Evolutionary conservation across 2,329 filamentous ascomycete species (phyloP), one percentile per base, ranked within the genome.

Genomic region (Aspergillus fischeri): DNA sequence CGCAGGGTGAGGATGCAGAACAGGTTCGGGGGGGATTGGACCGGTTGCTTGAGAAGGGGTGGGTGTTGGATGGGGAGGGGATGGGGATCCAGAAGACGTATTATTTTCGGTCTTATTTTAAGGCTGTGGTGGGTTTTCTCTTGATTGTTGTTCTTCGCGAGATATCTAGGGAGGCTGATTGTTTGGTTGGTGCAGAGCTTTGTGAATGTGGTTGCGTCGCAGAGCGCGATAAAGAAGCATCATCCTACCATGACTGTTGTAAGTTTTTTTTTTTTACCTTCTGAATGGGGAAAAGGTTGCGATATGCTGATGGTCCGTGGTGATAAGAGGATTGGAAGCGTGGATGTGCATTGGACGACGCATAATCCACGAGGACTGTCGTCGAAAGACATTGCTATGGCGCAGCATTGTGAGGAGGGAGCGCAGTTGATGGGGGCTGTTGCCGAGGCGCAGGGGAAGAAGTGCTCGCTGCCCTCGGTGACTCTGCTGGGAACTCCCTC

Each of bases 271-370:
- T 47, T 29, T 24, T 24, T 3, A 24, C 42, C 20, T 27, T 45
- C 45, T 44, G 5, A n/a, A n/a, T 41, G 21, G n/a, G 17, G 32
- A 32, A 45, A 49, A 41, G 32, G 14, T 38, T 38, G 32, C 32
- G 32, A 38, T 17, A 24, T 17, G 50, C 25, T 54, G 27, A 25
- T 7, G 14, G 32, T 38, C 3, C 45, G 14, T 27, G n/a, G 20
- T 3, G 25, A 17, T 53, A 74, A 74, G 71, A 65, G 70, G 49
- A 65, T 73, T 58, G 72, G 72, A 6, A 73, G 71, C 1, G 72
- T 75, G 41, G 68, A 73, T 58, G 63, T 75, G 53, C 68, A 74
- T 64, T 76, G 74, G 74, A 75, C 73, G 17, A 76, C 74, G 45
- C 73, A 76, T 64, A 60, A 63, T 21, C 74, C 73, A 6, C 71